Percentiles rank a stretch among this genome's conserved stretches.
phyloP scores from a whole-genome alignment of 176 grass and related monocot genomes.

The Leersia perrieri region DNA sequence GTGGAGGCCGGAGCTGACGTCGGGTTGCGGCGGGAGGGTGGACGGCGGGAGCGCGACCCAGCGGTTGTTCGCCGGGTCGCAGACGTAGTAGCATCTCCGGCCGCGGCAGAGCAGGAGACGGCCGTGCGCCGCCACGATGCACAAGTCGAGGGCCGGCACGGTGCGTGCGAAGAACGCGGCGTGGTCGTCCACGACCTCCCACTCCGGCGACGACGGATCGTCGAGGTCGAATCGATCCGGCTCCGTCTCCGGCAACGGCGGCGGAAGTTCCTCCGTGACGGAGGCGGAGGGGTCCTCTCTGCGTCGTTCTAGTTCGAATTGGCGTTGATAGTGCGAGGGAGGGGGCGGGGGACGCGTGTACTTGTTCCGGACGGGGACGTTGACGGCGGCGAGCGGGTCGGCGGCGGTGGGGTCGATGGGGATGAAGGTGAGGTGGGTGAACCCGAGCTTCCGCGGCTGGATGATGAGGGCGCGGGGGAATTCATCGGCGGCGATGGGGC shows the following conservation, averaged over 20 bases:
- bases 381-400: neutral
- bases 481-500: neutral
- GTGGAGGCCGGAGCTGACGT: neutral
- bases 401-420: neutral
- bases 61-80: constrained; percentile 25
- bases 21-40: neutral
- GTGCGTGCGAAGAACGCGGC: constrained; percentile 13
- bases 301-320: no score
- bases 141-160: constrained; percentile 10
- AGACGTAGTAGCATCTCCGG: constrained; percentile 21
- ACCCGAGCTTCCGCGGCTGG: neutral
- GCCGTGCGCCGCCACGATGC: constrained; percentile 4
- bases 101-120: constrained; percentile 1
- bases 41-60: constrained; percentile 22
- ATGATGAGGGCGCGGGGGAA: neutral
- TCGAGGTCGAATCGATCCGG: no score
- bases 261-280: no score
- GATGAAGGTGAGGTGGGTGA: neutral
- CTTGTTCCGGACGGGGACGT: neutral
- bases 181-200: no score
- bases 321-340: no score
- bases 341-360: neutral
- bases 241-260: no score
- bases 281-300: no score
- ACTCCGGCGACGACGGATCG: no score